phyloP scores from a whole-genome alignment of 169 alveolate species.

The Plasmodium sp. region DNA sequence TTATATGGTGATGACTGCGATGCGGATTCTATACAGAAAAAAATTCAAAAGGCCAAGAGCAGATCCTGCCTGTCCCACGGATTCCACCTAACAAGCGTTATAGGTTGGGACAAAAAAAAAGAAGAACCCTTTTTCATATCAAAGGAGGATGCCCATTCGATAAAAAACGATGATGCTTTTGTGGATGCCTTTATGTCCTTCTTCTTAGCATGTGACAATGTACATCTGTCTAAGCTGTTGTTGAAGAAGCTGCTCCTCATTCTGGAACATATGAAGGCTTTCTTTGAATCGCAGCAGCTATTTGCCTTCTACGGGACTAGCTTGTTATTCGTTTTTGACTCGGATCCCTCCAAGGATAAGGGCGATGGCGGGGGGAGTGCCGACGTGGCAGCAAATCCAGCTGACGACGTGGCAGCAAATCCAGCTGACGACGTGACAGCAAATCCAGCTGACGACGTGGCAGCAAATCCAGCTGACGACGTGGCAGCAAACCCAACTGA shows the following conservation, averaged over 20 bases:
- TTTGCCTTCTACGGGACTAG: constrained; percentile 83
- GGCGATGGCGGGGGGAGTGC: background rate
- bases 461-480: background rate
- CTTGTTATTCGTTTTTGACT: constrained; percentile 80
- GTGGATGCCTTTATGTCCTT: constrained; percentile 73
- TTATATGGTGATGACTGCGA: constrained; percentile 81
- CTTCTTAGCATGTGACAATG: constrained; percentile 72
- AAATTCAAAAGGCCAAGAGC: constrained; percentile 76
- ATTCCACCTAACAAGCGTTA: constrained; percentile 80
- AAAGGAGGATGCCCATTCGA: constrained; percentile 75
- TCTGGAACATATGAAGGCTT: constrained; percentile 56
- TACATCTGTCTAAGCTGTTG: constrained; percentile 15
- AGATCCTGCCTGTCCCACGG: constrained; percentile 80
- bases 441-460: background rate
- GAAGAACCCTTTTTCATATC: constrained; percentile 72
- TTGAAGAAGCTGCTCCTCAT: constrained; percentile 64
- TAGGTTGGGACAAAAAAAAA: constrained; percentile 76
- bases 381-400: background rate
- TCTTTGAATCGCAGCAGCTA: constrained; percentile 76
- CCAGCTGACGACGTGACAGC: background rate
- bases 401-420: background rate
- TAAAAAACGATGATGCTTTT: constrained; percentile 66
- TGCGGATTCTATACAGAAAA: constrained; percentile 73
- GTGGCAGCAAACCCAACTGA: background rate
- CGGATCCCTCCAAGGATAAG: constrained; percentile 57